Conservation (phyloP, 2,329 filamentous ascomycete species). For the Ophiosphaerella narmari region DNA sequence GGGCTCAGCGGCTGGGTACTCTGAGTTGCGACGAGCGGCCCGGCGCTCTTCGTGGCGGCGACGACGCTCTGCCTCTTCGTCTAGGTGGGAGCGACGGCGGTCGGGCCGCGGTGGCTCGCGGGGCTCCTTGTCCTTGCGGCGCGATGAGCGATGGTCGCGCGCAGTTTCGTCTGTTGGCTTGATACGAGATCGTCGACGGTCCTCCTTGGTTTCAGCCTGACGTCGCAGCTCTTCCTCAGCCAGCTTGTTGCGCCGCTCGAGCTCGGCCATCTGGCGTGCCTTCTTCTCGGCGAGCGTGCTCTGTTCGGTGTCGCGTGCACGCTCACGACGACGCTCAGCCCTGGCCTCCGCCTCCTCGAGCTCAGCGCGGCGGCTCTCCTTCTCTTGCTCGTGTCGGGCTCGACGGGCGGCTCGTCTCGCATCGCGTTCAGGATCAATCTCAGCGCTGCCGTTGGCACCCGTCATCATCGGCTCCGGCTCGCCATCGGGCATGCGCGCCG, state of each 20-base stretch:
- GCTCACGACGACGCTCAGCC: conserved; percentile 44
- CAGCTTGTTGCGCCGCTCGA: conserved; percentile 45
- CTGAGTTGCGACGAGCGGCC: conserved; percentile 43
- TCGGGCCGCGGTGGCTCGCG: conserved; percentile 39
- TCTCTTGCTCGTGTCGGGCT: conserved; percentile 43
- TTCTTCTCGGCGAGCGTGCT: conserved; percentile 43
- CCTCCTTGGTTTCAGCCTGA: conserved; percentile 45
- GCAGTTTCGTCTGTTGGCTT: conserved; percentile 36
- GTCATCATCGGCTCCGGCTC: conserved; percentile 35
- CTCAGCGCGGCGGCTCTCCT: conserved; percentile 36
- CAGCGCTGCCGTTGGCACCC: conserved; percentile 35
- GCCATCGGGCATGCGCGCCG: conserved; percentile 24
- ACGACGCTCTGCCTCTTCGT: conserved; percentile 44
- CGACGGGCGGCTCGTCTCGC: conserved; percentile 44
- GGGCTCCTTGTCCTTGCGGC: conserved; percentile 40
- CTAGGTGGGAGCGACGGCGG: conserved; percentile 42
- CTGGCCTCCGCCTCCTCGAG: conserved; percentile 43
- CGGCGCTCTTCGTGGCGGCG: conserved; percentile 52
- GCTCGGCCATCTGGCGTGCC: conserved; percentile 42
- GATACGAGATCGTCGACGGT: conserved; percentile 36
- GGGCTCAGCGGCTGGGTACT: conserved; percentile 38
- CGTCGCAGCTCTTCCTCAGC: conserved; percentile 46
- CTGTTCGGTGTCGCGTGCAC: conserved; percentile 42
- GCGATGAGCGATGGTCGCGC: conserved; percentile 42
- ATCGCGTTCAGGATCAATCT: conserved; percentile 43